Evolutionary conservation across 306 rosid genomes (phyloP), one percentile per base, ranked within the genome.

Genomic region (Prunus fruticosa): DNA sequence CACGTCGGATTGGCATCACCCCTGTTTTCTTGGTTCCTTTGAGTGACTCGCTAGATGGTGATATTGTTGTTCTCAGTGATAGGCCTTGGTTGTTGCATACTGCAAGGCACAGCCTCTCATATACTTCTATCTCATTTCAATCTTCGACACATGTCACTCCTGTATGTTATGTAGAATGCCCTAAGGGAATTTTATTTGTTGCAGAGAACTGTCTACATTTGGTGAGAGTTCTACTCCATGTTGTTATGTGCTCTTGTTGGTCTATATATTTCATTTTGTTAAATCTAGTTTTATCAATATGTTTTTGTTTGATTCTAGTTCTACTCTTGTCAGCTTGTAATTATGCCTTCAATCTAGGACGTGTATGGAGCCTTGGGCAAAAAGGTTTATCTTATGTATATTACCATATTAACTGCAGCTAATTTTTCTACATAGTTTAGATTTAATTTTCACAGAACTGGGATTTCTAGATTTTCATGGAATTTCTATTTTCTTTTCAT

Each of bases 61-160:
- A 92, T 85, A 77, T 94, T 79, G 87, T 94, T 86, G 92, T 89
- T 74, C 84, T 94, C 60, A 89, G 98, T 85, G 98, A 92, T 79
- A 90, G 97, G 69, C 96, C 98, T 19, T 92, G 98, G 98, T 84
- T 94, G 88, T 84, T 94, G 87, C 97, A 94, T 75, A 85, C 91
- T 86, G 97, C 96, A 52, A 90, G 97, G 67, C 98, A 94, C 76
- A 82, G 98, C 83, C 91, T 94, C 77, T 92, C 96, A 64, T 92
- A 91, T 82, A 89, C 98, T 75, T 94, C 98, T 82, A 88, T 94
- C 76, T 94, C 98, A 70, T 90, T 90, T 89, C 97, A 87, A 82
- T 87, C 97, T 57, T 91, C 97, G 13, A 89, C 98, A 25, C 97
- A 94, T 75, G 93, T 86, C 67, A 94, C 98, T 74, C 91, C 98